These are phyloP conservation scores for Alternaria tenuissima DNA, from an alignment of 2,329 filamentous ascomycete genomes.

Conservation along the genomic window DNA sequence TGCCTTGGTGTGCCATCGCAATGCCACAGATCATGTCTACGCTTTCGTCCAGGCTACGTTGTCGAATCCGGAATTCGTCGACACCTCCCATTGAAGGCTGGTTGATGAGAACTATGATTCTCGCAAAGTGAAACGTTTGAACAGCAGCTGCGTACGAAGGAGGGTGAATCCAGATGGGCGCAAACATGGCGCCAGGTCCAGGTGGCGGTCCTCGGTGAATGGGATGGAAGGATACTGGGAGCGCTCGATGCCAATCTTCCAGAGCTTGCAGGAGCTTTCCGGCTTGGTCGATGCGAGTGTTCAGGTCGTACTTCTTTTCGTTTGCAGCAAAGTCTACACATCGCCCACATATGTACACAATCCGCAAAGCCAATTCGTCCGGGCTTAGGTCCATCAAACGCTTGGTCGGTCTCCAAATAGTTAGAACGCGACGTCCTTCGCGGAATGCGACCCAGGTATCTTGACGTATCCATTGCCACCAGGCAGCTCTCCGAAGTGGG, in stretches of 20 bases:
- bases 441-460: constrained; percentile 71
- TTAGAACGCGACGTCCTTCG: constrained; percentile 64
- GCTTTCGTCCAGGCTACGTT: constrained; percentile 57
- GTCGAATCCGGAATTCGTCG: constrained; percentile 57
- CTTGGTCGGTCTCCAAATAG: constrained; percentile 65
- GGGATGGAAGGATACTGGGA: constrained; percentile 57
- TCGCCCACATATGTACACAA: constrained; percentile 64
- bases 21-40: constrained; percentile 62
- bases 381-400: constrained; percentile 58
- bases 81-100: constrained; percentile 61
- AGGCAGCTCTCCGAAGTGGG: constrained; percentile 65
- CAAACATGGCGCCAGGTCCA: constrained; percentile 24
- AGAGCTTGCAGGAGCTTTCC: constrained; percentile 59
- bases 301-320: constrained; percentile 56
- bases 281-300: constrained; percentile 57
- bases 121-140: constrained; percentile 62
- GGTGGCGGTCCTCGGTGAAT: constrained; percentile 44
- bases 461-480: constrained; percentile 74
- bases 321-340: constrained; percentile 66
- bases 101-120: constrained; percentile 62
- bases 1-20: constrained; percentile 52
- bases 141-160: constrained; percentile 55
- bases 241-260: constrained; percentile 58
- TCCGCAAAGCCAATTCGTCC: constrained; percentile 63
- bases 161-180: constrained; percentile 43